Conservation (phyloP, 176 grass and related monocot species). For the Microstegium vimineum region DNA sequence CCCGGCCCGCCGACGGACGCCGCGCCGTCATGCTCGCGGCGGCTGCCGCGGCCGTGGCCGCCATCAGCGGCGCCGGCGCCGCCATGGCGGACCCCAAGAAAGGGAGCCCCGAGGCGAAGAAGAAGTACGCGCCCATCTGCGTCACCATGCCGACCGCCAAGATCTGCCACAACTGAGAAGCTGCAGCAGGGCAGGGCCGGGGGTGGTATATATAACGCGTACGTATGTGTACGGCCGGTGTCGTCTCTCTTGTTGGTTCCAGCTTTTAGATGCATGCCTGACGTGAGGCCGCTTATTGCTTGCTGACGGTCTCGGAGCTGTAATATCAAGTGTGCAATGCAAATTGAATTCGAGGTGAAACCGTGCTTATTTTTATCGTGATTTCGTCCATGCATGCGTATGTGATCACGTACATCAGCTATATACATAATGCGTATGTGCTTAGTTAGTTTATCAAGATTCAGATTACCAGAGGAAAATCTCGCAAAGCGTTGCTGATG, state of each 20-base stretch:
- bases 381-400: neutral
- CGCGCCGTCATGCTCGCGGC: slow-evolving; percentile 56
- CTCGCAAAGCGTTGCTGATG: neutral
- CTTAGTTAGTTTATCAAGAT: neutral
- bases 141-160: slow-evolving; percentile 81
- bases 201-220: slow-evolving; percentile 44
- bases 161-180: slow-evolving; percentile 60
- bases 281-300: neutral
- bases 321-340: neutral
- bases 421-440: neutral
- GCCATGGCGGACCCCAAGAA: slow-evolving; percentile 42
- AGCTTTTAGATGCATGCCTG: neutral
- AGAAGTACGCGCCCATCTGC: slow-evolving; percentile 70
- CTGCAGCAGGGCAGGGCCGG: neutral
- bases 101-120: slow-evolving; percentile 58
- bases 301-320: neutral
- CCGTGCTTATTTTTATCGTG: neutral
- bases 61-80: slow-evolving; percentile 21
- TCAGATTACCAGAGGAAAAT: neutral
- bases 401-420: no score
- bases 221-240: slow-evolving; percentile 4
- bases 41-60: slow-evolving; percentile 37
- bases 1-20: slow-evolving; percentile 22
- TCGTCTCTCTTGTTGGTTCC: neutral
- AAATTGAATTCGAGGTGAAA: neutral